Evolutionary conservation across 495 filamentous ascomycete species (phyloP).

Genomic region (Penicillium psychrofluorescens): DNA sequence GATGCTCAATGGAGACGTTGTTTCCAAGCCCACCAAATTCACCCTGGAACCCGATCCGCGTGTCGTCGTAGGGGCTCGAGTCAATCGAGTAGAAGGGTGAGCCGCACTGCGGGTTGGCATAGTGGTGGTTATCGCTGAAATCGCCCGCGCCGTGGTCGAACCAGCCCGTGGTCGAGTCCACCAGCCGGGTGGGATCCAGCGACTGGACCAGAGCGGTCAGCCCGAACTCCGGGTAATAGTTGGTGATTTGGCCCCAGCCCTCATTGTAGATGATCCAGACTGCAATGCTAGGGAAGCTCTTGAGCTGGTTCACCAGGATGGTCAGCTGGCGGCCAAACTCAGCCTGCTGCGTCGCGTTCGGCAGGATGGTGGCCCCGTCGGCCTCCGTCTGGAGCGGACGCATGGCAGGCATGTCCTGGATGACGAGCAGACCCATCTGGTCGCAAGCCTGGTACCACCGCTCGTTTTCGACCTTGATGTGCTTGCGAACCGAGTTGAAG

Average conservation of each 20-base stretch:
- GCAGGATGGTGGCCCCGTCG: slow-evolving; percentile 12
- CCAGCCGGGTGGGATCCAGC: slow-evolving; percentile 54
- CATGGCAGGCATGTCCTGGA: slow-evolving; percentile 64
- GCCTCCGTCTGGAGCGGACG: slow-evolving; percentile 19
- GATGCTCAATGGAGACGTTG: slow-evolving; percentile 48
- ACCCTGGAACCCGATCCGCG: slow-evolving; percentile 57
- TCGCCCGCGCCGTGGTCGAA: slow-evolving; percentile 54
- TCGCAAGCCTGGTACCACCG: slow-evolving; percentile 62
- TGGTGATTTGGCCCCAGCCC: slow-evolving; percentile 55
- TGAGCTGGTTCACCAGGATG: slow-evolving; percentile 52
- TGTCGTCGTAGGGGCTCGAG: slow-evolving; percentile 50
- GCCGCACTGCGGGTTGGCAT: slow-evolving; percentile 63
- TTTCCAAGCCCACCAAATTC: slow-evolving; percentile 62
- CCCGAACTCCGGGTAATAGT: slow-evolving; percentile 44
- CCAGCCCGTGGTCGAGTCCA: slow-evolving; percentile 57
- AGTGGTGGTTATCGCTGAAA: slow-evolving; percentile 60
- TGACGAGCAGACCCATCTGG: slow-evolving; percentile 52
- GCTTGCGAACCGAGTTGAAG: slow-evolving; percentile 63
- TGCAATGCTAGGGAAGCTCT: slow-evolving; percentile 54
- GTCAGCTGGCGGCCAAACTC: slow-evolving; percentile 60
- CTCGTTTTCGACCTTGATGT: slow-evolving; percentile 62
- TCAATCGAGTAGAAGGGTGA: slow-evolving; percentile 52
- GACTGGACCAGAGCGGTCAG: slow-evolving; percentile 44
- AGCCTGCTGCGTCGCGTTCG: slow-evolving; percentile 41
- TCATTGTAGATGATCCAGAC: slow-evolving; percentile 62